Evolutionary conservation across 2,329 filamentous ascomycete genomes (phyloP), one percentile per base, ranked within the genome.

Genomic region (Penicillium sp.): DNA sequence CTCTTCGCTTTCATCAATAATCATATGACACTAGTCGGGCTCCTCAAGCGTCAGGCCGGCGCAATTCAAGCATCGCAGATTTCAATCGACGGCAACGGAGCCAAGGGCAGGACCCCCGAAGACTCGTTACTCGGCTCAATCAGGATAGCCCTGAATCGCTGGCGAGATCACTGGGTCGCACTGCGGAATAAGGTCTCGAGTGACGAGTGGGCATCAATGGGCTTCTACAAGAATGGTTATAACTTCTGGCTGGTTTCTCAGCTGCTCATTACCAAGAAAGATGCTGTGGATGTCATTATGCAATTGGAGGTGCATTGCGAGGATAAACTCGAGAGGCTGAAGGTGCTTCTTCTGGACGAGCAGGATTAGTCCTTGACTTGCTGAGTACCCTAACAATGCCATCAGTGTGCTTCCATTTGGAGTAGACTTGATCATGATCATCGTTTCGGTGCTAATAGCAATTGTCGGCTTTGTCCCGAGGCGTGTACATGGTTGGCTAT

Each of bases 291-390:
- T 43, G 67, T 72, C 11, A 63, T 71, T 8, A 70, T 71, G 62
- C 60, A 59, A 37, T 71, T 70, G 67, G 69, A 71, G 39, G 66
- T 72, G n/a, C 68, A 68, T 42, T 72, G 69, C 28, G 69, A 71
- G 40, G 69, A 72, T 52, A 71, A 71, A 44, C 47, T 72, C 31
- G 61, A 68, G 40, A 69, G 69, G 45, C 52, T 72, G 41, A 71
- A 68, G 31, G 68, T 71, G 4, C 49, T 72, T 26, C 52, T 70
- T 14, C 55, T 61, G 38, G 67, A 69, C 42, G 67, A 70, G 18
- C 60, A 49, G 38, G 46, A 55, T 22, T 46, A 55, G 28, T n/a
- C 13, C 13, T 26, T 27, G 6, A 40, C 10, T 27, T 27, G 26
- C 10, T 10, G 26, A 27, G 26, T 4, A 27, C 9, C 26, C 10